These are phyloP conservation scores for Bruguiera sexangula DNA, from an alignment of 345 rosid genomes.

Conservation along the genomic window DNA sequence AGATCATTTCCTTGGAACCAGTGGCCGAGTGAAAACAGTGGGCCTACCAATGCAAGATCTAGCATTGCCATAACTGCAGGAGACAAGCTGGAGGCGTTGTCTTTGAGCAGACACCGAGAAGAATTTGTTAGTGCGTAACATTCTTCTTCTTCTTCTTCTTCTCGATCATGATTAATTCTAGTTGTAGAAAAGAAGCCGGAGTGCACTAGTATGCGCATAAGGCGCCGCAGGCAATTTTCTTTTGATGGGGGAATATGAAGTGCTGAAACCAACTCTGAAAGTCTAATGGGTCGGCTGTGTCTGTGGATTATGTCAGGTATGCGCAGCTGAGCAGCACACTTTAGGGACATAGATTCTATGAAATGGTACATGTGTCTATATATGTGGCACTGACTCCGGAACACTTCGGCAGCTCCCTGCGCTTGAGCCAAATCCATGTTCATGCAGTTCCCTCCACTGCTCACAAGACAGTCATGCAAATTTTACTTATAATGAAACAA, in stretches of 20 bases:
- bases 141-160: conserved; percentile 11
- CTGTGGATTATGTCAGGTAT: conserved; percentile 21
- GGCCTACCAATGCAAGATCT: not conserved
- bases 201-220: conserved; percentile 25
- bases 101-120: conserved; percentile 14
- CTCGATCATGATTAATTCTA: not conserved
- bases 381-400: conserved; percentile 20
- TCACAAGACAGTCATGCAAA: not conserved
- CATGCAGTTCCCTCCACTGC: not conserved
- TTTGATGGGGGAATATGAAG: conserved; percentile 8
- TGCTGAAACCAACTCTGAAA: conserved; percentile 13
- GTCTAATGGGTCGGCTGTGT: conserved; percentile 10
- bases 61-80: conserved; percentile 10
- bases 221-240: conserved; percentile 11
- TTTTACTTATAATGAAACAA: not conserved
- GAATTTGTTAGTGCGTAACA: conserved; percentile 18
- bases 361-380: conserved; percentile 20
- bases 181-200: conserved; percentile 11
- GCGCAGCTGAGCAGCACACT: conserved; percentile 21
- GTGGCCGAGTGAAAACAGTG: conserved; percentile 10
- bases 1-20: conserved; percentile 19
- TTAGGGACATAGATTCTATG: conserved; percentile 18
- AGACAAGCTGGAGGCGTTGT: conserved; percentile 3
- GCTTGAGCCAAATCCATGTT: conserved; percentile 13
- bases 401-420: conserved; percentile 4